Evolutionary conservation across 1,284 basidiomycete species (phyloP).

Genomic region (Melampsora abietis-canadensis): DNA sequence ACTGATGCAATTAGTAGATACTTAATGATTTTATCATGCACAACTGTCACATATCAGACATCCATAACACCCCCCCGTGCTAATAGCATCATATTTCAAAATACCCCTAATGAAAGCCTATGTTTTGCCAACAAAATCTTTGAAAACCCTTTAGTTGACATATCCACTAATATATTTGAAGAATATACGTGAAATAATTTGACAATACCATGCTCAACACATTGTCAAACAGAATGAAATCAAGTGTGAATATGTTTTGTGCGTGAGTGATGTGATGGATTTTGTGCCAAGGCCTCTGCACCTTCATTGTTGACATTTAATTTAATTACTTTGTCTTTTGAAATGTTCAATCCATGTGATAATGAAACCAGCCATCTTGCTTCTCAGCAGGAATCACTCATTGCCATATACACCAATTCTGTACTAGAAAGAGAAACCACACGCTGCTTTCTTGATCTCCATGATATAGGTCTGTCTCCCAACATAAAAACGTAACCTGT

Average conservation of each 20-base stretch:
- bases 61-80: too few species aligned
- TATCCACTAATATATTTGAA: not conserved
- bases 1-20: too few species aligned
- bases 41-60: too few species aligned
- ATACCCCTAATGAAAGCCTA: not conserved
- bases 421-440: constrained; percentile 2
- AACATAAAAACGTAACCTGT: constrained; percentile 1
- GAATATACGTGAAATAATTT: not conserved
- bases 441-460: constrained; percentile 10
- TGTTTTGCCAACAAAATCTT: not conserved
- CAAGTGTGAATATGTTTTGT: constrained; percentile 9
- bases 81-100: not conserved
- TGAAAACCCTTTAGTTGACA: not conserved
- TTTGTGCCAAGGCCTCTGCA: not conserved
- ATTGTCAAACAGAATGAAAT: constrained; percentile 4
- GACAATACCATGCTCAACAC: not conserved
- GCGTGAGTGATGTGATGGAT: constrained; percentile 5
- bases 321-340: not conserved
- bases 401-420: constrained; percentile 15
- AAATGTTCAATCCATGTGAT: not conserved
- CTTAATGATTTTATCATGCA: too few species aligned
- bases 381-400: constrained; percentile 10
- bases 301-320: constrained; percentile 7
- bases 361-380: not conserved
- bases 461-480: not conserved